Percentiles rank a stretch among this genome's conserved stretches.
phyloP scores from a whole-genome alignment of 257 asterid species.

The Capsicum baccatum region DNA sequence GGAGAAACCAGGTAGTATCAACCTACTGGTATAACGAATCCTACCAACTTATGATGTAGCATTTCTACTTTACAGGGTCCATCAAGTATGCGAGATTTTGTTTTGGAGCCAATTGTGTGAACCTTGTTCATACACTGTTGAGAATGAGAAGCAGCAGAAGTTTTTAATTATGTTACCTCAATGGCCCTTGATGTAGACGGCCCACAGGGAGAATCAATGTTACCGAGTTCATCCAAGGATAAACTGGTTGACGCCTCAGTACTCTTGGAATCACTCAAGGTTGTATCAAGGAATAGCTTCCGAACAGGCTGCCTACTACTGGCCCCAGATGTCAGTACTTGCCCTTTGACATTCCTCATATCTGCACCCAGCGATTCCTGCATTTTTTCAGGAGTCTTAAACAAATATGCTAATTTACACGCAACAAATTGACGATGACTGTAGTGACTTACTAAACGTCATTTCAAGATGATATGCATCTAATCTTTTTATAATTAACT shows the following conservation, averaged over 20 bases:
- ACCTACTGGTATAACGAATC: neutral
- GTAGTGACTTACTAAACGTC: neutral
- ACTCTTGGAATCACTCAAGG: conserved; percentile 69
- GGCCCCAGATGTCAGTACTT: conserved; percentile 53
- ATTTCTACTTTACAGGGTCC: neutral
- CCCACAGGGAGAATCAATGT: conserved; percentile 61
- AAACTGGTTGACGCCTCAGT: conserved; percentile 67
- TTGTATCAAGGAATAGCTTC: conserved; percentile 65
- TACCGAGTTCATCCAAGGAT: conserved; percentile 57
- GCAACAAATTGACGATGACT: neutral
- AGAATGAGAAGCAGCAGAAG: conserved; percentile 20
- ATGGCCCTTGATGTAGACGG: conserved; percentile 74
- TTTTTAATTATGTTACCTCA: conserved; percentile 57
- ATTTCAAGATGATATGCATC: conserved; percentile 25
- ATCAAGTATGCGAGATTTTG: neutral
- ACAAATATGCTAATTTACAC: neutral
- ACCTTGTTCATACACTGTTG: conserved; percentile 15
- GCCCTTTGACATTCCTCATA: conserved; percentile 66
- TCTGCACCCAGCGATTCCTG: conserved; percentile 70
- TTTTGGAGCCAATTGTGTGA: neutral
- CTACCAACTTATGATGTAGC: neutral
- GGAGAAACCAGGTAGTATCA: neutral
- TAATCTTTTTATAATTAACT: neutral
- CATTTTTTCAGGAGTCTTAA: conserved; percentile 27
- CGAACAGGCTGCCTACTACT: conserved; percentile 63